phyloP scores from a whole-genome alignment of 1,139 yeast species.

The Suhomyces wounanorum region DNA sequence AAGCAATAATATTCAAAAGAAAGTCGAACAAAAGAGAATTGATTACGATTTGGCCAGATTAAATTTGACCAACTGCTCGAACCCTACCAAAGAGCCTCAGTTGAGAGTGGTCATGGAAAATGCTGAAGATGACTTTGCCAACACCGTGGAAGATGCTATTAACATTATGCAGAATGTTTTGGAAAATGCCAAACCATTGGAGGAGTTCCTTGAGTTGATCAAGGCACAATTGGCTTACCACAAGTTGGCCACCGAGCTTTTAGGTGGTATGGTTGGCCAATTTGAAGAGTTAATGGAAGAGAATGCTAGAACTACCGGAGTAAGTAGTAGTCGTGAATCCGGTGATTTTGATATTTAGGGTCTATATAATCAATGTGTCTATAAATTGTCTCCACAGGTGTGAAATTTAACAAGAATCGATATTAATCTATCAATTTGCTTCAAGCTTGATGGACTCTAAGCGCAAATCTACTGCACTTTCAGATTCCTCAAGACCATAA shows the following conservation, averaged over 20 bases:
- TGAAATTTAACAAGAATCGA: neutral
- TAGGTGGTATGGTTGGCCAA: conserved; percentile 66
- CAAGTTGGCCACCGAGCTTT: conserved; percentile 70
- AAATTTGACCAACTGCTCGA: conserved; percentile 61
- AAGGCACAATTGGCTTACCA: conserved; percentile 84
- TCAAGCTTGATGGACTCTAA: conserved; percentile 32
- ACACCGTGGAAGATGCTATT: conserved; percentile 88
- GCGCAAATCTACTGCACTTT: conserved; percentile 39
- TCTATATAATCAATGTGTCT: conserved; percentile 1
- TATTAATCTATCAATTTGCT: neutral
- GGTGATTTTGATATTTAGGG: conserved; percentile 49
- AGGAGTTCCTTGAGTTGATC: conserved; percentile 67
- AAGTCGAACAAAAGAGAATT: conserved; percentile 77
- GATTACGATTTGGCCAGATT: conserved; percentile 81
- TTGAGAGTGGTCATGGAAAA: conserved; percentile 78
- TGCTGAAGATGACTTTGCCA: conserved; percentile 88
- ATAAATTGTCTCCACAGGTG: neutral
- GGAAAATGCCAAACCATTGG: conserved; percentile 70
- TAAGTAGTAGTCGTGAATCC: conserved; percentile 34
- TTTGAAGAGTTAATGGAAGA: conserved; percentile 63
- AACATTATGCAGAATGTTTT: conserved; percentile 81
- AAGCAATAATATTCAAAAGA: conserved; percentile 70
- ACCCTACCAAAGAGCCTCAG: conserved; percentile 74
- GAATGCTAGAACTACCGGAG: conserved; percentile 24
- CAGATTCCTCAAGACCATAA: conserved; percentile 30